Base-by-base conservation (phyloP, 768 basidiomycete genomes). In the Boletellus ananiceps region DNA sequence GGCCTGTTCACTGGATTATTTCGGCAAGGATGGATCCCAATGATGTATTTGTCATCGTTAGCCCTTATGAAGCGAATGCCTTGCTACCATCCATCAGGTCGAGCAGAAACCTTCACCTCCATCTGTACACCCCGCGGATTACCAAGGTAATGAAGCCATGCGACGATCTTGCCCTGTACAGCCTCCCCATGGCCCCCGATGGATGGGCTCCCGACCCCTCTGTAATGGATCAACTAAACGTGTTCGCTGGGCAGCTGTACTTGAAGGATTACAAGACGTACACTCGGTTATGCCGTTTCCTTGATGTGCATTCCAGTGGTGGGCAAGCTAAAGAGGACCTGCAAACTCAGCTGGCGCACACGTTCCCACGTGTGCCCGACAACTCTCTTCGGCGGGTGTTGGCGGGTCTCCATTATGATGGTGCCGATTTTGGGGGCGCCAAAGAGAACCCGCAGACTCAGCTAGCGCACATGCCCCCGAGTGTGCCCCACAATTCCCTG, bases 171-270 rank as follows among this genome's bases (percentile, higher is more conserved):
- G 5, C 25, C 3, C 39, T 64, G 5, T 57, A 65, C 43, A 52
- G 9, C 23, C 33, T 66, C 8, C 65, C 67, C 8, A 2, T 50
- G 4, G 46, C 64, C 3, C 50, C 66, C 2, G 18, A 25, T 1
- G 37, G 37, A 9, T 64, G 63, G 56, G 44, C 46, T 7, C 47
- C 59, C 2, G 36, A 47, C 6, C 19, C 19, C 19, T 31, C 46
- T 39, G 42, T n/a, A 34, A 63, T 62, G 27, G 44, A 43, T 25
- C 73, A 74, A 40, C 60, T 78, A 34, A 74, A 71, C 34, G 50
- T 76, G 33, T 75, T 71, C 52, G 72, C 75, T 13, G 77, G 75
- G 2, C 73, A 78, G 50, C 64, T 78, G 2, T 78, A 72, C 48
- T 49, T 75, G 33, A 57, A 57, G 9, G 56, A 70, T 16, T 56